phyloP scores from a whole-genome alignment of 2,329 filamentous ascomycete species.

The Epichloe sp. region DNA sequence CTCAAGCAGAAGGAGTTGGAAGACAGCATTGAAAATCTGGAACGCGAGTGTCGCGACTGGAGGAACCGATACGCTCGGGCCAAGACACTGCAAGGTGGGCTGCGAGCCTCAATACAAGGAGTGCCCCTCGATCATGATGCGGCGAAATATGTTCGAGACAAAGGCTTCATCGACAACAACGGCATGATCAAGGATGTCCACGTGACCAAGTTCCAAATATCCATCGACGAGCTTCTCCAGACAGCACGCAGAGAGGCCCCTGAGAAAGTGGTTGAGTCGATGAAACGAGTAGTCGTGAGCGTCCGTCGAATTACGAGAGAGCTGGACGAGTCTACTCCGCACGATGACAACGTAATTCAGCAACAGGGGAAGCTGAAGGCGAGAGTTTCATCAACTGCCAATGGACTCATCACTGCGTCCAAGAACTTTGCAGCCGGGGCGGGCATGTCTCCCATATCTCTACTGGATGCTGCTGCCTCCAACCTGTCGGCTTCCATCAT shows the following conservation, averaged over 20 bases:
- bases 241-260: slow-evolving; percentile 62
- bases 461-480: slow-evolving; percentile 85
- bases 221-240: slow-evolving; percentile 80
- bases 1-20: slow-evolving; percentile 73
- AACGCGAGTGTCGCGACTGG: slow-evolving; percentile 80
- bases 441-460: slow-evolving; percentile 81
- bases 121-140: slow-evolving; percentile 58
- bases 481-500: slow-evolving; percentile 79
- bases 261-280: slow-evolving; percentile 63
- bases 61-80: slow-evolving; percentile 76
- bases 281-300: slow-evolving; percentile 73
- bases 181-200: slow-evolving; percentile 84
- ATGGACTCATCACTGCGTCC: slow-evolving; percentile 86
- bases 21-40: slow-evolving; percentile 60
- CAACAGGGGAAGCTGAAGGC: slow-evolving; percentile 60
- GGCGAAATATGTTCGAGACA: slow-evolving; percentile 51
- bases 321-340: slow-evolving; percentile 46
- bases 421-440: slow-evolving; percentile 78
- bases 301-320: slow-evolving; percentile 79
- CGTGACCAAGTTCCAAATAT: slow-evolving; percentile 87
- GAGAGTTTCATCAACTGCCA: slow-evolving; percentile 82
- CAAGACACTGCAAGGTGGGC: slow-evolving; percentile 73
- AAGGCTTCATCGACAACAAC: slow-evolving; percentile 53
- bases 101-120: slow-evolving; percentile 70
- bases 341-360: slow-evolving; percentile 39